A percentile compares a stretch with the other conserved stretches of the same genome.
Conservation (phyloP, 345 rosid genomes). For the Heritiera fomes region DNA sequence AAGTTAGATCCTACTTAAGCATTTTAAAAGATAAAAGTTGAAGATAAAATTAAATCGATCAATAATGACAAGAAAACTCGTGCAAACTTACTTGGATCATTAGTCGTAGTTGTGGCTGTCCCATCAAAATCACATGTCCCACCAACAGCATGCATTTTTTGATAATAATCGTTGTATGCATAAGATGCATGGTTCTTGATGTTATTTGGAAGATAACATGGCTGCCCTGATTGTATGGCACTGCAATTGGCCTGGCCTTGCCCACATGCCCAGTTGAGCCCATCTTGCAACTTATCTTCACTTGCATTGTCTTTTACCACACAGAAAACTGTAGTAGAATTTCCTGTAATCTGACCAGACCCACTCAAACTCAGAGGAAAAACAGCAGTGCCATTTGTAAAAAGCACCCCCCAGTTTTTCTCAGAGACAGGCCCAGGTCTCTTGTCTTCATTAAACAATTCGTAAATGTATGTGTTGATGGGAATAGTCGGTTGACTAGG, state of each 20-base stretch:
- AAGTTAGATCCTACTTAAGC: constrained; percentile 3
- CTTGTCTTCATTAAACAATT: constrained; percentile 87
- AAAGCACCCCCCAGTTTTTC: constrained; percentile 84
- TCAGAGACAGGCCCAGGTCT: constrained; percentile 71
- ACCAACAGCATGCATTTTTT: constrained; percentile 67
- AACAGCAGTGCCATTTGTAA: constrained; percentile 68
- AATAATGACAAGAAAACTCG: constrained; percentile 13
- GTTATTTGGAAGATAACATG: constrained; percentile 65
- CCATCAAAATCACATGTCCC: constrained; percentile 92
- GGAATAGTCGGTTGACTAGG: constrained; percentile 76
- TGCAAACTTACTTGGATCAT: constrained; percentile 77
- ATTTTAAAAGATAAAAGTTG: neutral
- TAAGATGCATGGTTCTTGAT: constrained; percentile 77
- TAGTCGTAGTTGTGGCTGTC: constrained; percentile 57
- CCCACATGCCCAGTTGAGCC: constrained; percentile 97
- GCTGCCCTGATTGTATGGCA: constrained; percentile 65
- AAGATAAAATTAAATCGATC: constrained; percentile 10
- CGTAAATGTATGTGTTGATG: constrained; percentile 77
- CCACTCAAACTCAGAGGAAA: constrained; percentile 60
- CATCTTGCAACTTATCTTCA: constrained; percentile 60
- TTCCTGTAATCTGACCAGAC: constrained; percentile 35
- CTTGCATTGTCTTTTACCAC: constrained; percentile 75
- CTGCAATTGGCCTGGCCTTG: constrained; percentile 82
- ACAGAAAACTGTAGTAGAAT: constrained; percentile 63
- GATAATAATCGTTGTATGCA: constrained; percentile 90